Evolutionary conservation across 805 yeast species (phyloP), one percentile per base, ranked within the genome.

Genomic region (Cyberlindnera mississippiensis): DNA sequence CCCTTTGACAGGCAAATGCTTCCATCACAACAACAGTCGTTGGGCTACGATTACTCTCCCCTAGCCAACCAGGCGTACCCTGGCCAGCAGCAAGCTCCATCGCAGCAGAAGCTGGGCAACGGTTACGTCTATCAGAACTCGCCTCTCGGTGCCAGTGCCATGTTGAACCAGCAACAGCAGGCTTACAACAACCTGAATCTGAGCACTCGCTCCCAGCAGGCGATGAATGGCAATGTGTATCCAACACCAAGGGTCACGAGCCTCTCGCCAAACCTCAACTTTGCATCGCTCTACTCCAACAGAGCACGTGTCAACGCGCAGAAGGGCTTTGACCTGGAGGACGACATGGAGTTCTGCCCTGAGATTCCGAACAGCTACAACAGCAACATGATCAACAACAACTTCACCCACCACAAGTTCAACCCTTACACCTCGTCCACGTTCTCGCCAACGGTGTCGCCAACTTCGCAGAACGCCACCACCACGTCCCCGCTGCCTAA

Each of bases 351-450:
- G 57, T 78, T 78, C 48, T 78, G 85, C 51, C 85, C 85, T 2
- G 82, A 44, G 35, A 39, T 40, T 15, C 38, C 51, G 27, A 42
- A 49, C 46, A 11, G 55, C 60, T 30, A 33, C 20, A 11, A 37
- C 13, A 9, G 24, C 24, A 30, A 27, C 13, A n/a, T n/a, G n/a
- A n/a, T n/a, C n/a, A 26, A 26, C n/a, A 19, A 12, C 13, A 40
- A 44, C 33, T 55, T 53, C 41, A 53, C 59, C 3, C 59, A 62
- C 45, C 73, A 72, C 54, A 78, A 73, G 58, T 81, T 80, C 63
- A 80, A 81, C 57, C 86, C 87, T 5, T 80, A 80, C 56, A 79
- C 85, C 3, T 79, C 85, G 2, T 64, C 75, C 34, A 72, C 79
- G 18, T 80, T 80, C 53, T 75, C 79, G 27, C 86, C 87, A 33